Evolutionary conservation across 305 asterid species (phyloP), one percentile per base, ranked within the genome.

Genomic region (Fraxinus sp.): DNA sequence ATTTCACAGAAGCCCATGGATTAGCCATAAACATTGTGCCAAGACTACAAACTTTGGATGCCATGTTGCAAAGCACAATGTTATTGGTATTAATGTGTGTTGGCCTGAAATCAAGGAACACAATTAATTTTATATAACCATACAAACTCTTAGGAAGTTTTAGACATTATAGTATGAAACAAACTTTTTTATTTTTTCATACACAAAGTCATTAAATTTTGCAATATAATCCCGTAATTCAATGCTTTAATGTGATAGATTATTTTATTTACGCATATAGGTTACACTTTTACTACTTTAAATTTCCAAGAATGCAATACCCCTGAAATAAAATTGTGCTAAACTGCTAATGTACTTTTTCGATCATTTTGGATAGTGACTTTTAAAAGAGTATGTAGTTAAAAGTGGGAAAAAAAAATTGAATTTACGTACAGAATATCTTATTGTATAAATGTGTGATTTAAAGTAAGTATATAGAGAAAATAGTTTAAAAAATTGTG

Each of bases 11-110:
- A 39, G 18, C 20, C 7, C 18, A 49, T 49, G 52, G 18, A 41
- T 41, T 41, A 41, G 49, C 14, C 4, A 41, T 9, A 41, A 44
- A 46, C 55, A 46, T 52, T 28, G 30, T 30, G 32, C 7, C 73
- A 3, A 81, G 36, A 0, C 5, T 5, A 10, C 41, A n/a, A 84
- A 79, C 90, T 59, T 90, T 84, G 91, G 91, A 90, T 88, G 81
- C 89, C 85, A 80, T 78, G 79, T 80, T 77, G 85, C 81, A 80
- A 84, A 87, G 76, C 91, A 87, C 92, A 82, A 88, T 37, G 88
- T 66, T 87, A 90, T 88, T 87, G 78, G 86, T 77, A 81, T 83
- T 78, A 83, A 85, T 85, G 83, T 82, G 86, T 86, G 89, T 88
- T 89, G 85, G 81, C 86, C 89, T 83, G 79, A 86, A 88, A 82